These are phyloP conservation scores for Blastocystis sp. DNA, from an alignment of 352 stramenopile species.

Conservation along the genomic window DNA sequence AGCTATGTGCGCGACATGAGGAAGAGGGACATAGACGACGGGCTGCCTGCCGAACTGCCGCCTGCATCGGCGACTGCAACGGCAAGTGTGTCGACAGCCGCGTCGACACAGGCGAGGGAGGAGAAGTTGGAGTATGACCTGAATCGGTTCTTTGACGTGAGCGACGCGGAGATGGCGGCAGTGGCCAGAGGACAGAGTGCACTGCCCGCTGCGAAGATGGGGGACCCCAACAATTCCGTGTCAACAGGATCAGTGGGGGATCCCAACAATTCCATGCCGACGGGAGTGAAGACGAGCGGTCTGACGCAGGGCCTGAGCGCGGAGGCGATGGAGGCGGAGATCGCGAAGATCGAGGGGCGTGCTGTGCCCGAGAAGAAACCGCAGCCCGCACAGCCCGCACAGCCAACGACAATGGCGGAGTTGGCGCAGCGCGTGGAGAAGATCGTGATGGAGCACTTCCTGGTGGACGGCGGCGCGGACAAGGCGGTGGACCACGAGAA, in stretches of 20 bases:
- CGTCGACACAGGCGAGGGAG: background rate
- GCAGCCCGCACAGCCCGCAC: background rate
- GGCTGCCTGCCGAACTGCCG: background rate
- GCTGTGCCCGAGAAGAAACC: background rate
- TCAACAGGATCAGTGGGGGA: background rate
- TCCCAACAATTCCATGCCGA: background rate
- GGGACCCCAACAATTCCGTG: background rate
- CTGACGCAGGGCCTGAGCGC: background rate
- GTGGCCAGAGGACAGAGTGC: background rate
- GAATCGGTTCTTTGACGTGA: background rate
- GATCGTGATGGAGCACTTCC: background rate
- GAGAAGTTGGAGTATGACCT: background rate
- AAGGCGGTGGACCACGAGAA: background rate
- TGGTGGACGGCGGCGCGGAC: background rate
- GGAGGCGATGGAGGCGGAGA: background rate
- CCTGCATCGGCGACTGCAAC: too few relatives aligned
- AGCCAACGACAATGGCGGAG: background rate
- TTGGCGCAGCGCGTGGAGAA: background rate
- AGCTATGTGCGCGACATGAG: conserved; percentile 42
- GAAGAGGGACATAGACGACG: conserved; percentile 4
- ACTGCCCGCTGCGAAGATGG: background rate
- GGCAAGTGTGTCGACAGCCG: too few relatives aligned
- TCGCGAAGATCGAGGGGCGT: background rate
- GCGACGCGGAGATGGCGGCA: background rate
- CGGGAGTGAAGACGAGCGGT: background rate